These are phyloP conservation scores for Penicillium subrubescens DNA, from an alignment of 495 filamentous ascomycete species.

Conservation along the genomic window DNA sequence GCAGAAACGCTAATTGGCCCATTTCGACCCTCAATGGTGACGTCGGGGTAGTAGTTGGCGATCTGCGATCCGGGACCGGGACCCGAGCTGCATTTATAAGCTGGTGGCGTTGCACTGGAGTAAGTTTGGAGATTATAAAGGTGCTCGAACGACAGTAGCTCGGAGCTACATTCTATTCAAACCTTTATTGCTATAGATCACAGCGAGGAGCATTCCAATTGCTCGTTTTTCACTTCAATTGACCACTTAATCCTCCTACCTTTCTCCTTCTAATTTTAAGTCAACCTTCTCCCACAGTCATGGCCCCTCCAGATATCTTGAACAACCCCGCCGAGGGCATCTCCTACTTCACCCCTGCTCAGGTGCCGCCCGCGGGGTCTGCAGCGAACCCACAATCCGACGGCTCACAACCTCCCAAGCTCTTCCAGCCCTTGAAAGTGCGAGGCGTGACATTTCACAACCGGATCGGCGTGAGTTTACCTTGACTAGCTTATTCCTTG, in stretches of 20 bases:
- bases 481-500: background rate
- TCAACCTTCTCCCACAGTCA: background rate
- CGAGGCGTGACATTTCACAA: constrained; percentile 59
- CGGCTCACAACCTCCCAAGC: constrained; percentile 59
- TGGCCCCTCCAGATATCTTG: constrained; percentile 29
- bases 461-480: constrained; percentile 19
- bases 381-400: constrained; percentile 60
- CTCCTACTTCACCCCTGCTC: constrained; percentile 65
- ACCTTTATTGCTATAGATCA: background rate
- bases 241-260: background rate
- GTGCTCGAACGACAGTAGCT: background rate
- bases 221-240: background rate
- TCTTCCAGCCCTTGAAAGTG: constrained; percentile 65
- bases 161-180: background rate
- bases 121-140: background rate
- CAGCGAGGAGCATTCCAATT: background rate
- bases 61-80: background rate
- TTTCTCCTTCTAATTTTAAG: background rate
- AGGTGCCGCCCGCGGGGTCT: constrained; percentile 62
- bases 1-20: background rate
- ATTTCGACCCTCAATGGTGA: constrained; percentile 9
- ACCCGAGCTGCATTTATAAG: constrained; percentile 24
- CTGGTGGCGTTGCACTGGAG: constrained; percentile 11
- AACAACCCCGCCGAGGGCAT: constrained; percentile 52
- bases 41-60: constrained; percentile 10